phyloP scores from a whole-genome alignment of 179 eudicot species.

The Spinacia oleracea region DNA sequence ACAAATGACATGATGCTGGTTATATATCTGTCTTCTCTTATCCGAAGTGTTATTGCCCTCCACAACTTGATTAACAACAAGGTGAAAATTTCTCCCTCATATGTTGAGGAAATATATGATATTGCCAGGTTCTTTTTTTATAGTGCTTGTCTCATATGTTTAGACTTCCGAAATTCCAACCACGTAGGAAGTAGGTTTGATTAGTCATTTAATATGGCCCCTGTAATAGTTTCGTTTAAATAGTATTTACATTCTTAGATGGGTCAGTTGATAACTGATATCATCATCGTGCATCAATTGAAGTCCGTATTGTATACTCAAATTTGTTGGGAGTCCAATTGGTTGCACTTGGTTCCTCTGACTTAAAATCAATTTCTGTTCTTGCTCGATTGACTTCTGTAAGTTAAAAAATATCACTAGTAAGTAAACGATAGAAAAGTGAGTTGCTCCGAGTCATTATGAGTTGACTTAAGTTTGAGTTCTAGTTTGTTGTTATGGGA shows the following conservation, averaged over 20 bases:
- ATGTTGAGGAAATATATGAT: neutral
- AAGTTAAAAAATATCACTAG: neutral
- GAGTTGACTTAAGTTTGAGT: neutral
- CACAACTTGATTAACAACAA: slow-evolving; percentile 98
- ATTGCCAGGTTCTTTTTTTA: neutral
- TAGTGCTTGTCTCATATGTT: neutral
- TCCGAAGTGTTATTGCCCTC: slow-evolving; percentile 93
- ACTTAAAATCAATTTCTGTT: neutral
- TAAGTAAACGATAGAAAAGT: neutral
- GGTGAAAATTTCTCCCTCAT: slow-evolving; percentile 40
- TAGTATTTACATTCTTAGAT: neutral
- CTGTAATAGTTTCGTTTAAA: neutral
- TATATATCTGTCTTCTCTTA: slow-evolving; percentile 85
- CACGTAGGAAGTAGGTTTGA: neutral
- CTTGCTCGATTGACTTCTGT: neutral
- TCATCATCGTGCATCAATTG: neutral
- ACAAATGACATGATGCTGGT: slow-evolving; percentile 99
- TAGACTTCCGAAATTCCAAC: neutral
- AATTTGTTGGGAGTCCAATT: neutral
- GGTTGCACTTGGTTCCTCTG: neutral
- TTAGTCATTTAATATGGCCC: neutral
- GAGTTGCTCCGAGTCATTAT: neutral
- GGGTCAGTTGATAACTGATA: neutral
- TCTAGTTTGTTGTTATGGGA: neutral
- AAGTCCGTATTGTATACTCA: neutral